Percentiles rank a stretch among this genome's conserved stretches.
Conservation (phyloP, 179 eudicot genomes). For the Patellifolia procumbens region DNA sequence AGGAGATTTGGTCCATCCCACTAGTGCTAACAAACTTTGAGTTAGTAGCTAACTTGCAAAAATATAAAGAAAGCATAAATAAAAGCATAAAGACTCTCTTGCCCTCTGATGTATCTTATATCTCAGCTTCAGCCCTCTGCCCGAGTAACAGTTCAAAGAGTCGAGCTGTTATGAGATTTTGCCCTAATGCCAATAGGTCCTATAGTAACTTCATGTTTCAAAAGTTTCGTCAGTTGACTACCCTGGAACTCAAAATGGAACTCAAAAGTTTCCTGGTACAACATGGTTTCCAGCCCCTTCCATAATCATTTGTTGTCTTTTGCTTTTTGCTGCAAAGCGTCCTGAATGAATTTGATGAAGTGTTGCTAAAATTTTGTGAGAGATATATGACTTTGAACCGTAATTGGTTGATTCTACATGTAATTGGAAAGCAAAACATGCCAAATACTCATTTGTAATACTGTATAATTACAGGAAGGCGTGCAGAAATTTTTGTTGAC, state of each 20-base stretch:
- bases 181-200: neutral
- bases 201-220: neutral
- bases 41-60: no score
- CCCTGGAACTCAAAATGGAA: neutral
- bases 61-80: no score
- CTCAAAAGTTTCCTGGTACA: neutral
- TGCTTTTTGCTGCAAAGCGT: neutral
- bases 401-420: no score
- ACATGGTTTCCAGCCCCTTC: neutral
- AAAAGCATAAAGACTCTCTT: no score
- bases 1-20: no score
- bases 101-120: no score
- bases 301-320: neutral
- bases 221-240: neutral
- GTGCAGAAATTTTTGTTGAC: slow-evolving; percentile 40
- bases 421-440: no score
- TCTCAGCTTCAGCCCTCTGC: no score
- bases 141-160: no score
- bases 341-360: neutral
- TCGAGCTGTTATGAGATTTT: no score
- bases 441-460: neutral
- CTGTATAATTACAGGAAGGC: slow-evolving; percentile 50
- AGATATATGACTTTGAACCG: neutral
- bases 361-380: neutral
- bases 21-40: no score